Evolutionary conservation across 352 stramenopile species (phyloP), one percentile per base, ranked within the genome.

Genomic region (Pelagophyceae sp.): DNA sequence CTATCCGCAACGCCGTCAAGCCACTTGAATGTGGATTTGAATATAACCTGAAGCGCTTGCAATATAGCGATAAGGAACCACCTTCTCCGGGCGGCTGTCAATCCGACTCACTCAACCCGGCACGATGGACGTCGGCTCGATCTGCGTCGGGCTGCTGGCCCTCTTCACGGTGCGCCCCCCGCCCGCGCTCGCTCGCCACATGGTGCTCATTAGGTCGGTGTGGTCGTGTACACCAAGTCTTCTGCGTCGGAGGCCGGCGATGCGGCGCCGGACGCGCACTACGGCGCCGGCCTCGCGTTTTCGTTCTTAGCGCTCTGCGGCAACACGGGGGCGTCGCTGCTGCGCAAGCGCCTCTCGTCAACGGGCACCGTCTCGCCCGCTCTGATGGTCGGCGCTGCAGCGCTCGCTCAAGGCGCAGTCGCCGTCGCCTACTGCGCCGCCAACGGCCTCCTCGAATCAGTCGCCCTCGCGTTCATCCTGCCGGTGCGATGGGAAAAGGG

Each of bases 281-380:
- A 54, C 45, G 45, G 45, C 45, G 45, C 45, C n/a, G 61, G 61
- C n/a, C 61, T 71, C 29, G 11, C n/a, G 15, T 71, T 25, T 6
- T 71, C 61, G 15, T 37, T 38, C 61, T 19, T 40, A 3, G 61
- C 61, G 27, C 61, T 71, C 15, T 71, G 27, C 61, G 61, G 61
- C n/a, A 71, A 71, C 61, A 71, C 61, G 29, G 61, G n/a, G 15
- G 61, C 61, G 5, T 3, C 61, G 33, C 61, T 71, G n/a, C 33
- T 71, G 33, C 29, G 61, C n/a, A 71, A 71, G 61, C 61, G 29
- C 11, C 15, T 71, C 3, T 38, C 15, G 5, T 6, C 15, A 1
- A 25, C 15, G 29, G 17, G 15, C 3, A 37, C 29, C 3, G 61
- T 71, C 15, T 3, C 3, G 61, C 61, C 61, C 61, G 61, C n/a